Base-by-base conservation (phyloP, 352 stramenopile genomes). In the Phytophthora sansomeana region DNA sequence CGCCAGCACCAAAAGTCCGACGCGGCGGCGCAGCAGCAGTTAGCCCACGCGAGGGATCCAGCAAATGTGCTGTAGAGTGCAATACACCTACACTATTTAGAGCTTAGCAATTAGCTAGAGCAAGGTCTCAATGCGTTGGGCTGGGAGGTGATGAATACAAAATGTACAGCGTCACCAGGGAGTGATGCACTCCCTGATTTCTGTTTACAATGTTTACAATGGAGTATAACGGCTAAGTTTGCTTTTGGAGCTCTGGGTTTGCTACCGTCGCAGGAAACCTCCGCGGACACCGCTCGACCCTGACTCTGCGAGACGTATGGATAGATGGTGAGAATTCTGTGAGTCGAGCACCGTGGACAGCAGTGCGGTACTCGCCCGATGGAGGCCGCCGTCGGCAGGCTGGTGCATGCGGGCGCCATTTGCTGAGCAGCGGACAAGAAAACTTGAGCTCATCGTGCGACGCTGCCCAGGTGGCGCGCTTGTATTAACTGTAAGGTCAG, bases 61-160 rank as follows among this genome's bases (percentile, higher is more conserved):
- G 75, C 66, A 19, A 72, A 46, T 36, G 67, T 86, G 63, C 60
- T 86, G 55, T 86, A 74, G 53, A 56, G 46, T 26, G 24, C 38
- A 50, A 21, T 69, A 43, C 61, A 52, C 58, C 7, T 50, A 39
- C 57, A 63, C 29, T 67, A 58, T 67, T 61, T 60, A 67, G 48
- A 36, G 44, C 24, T 19, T 36, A 6, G 6, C 44, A 5, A 46
- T 13, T 11, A 13, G 16, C 19, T 28, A 28, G n/a, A 47, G 24
- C 39, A 17, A 17, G n/a, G 39, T 46, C 39, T 24, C 39, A 10
- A 11, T 26, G 9, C 17, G 16, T 44, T 17, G 17, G 39, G 32
- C 19, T 49, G 21, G 16, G 21, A 29, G 21, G 21, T 21, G 42
- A 6, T 10, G 42, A 14, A 48, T 44, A 24, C 38, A 44, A 17